A percentile compares a stretch with the other conserved stretches of the same genome.
These are phyloP conservation scores for Trichosporon sp. DNA, from an alignment of 1,284 basidiomycete species.

Conservation along the genomic window DNA sequence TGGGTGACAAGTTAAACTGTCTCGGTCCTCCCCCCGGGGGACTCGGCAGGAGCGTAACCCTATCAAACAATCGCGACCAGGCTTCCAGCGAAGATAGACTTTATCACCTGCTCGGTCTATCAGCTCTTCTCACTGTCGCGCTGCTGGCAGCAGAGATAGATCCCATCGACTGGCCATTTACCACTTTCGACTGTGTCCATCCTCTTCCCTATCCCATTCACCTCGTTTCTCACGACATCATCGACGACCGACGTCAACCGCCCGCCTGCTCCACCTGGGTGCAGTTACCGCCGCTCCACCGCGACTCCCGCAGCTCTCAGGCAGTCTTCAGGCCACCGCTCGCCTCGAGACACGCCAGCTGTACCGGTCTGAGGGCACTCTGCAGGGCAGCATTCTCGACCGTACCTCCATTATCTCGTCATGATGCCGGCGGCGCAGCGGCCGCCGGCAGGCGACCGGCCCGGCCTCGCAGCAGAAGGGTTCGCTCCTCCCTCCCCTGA, in stretches of 20 bases:
- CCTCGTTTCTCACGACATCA: neutral
- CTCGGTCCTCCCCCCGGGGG: neutral
- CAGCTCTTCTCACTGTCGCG: neutral
- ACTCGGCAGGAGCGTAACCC: neutral
- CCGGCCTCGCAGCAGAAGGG: neutral
- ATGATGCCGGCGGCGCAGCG: neutral
- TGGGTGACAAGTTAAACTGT: constrained; percentile 1
- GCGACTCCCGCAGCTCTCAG: neutral
- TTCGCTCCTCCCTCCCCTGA: neutral
- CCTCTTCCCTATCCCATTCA: neutral
- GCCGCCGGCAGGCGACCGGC: neutral
- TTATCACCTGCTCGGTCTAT: neutral
- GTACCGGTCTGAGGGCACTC: neutral
- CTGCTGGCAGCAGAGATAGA: neutral
- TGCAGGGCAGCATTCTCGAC: neutral
- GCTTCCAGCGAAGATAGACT: neutral
- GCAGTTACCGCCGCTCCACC: neutral
- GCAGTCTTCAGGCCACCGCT: neutral
- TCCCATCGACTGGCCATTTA: neutral
- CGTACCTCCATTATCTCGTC: neutral
- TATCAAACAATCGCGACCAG: neutral
- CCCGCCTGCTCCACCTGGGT: neutral
- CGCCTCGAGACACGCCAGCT: neutral
- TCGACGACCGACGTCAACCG: neutral
- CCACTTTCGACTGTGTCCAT: neutral